Conservation (phyloP, 176 grass and related monocot species). For the Phoenix roebelenii region DNA sequence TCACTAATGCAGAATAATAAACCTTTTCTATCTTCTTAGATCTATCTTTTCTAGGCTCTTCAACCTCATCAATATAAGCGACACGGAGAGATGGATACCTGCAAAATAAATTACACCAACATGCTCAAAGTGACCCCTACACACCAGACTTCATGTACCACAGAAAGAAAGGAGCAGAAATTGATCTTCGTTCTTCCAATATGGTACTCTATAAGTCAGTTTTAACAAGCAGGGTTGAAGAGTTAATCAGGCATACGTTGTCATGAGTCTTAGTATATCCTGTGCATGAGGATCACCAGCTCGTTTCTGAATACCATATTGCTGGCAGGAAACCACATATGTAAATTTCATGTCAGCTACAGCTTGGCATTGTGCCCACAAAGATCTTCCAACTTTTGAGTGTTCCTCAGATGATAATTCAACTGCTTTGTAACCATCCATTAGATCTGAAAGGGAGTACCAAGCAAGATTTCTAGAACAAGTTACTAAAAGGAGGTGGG, state of each 20-base stretch:
- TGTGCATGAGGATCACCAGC: slow-evolving; percentile 53
- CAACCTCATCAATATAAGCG: slow-evolving; percentile 97
- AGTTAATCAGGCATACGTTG: slow-evolving; percentile 41
- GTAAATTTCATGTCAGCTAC: slow-evolving; percentile 98
- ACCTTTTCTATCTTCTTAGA: slow-evolving; percentile 79
- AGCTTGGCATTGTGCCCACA: slow-evolving; percentile 79
- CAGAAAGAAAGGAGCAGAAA: neutral
- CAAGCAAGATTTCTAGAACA: neutral
- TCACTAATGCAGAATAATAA: slow-evolving; percentile 94
- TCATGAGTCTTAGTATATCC: slow-evolving; percentile 88
- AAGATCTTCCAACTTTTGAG: slow-evolving; percentile 33
- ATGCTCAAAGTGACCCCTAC: neutral
- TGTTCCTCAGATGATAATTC: slow-evolving; percentile 58
- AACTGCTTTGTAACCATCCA: slow-evolving; percentile 81
- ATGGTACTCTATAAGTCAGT: too few species aligned
- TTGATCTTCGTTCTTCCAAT: too few species aligned
- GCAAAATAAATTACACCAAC: slow-evolving; percentile 14
- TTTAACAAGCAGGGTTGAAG: neutral
- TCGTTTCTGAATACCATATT: slow-evolving; percentile 98
- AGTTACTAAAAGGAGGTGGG: neutral
- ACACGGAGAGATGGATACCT: slow-evolving; percentile 91
- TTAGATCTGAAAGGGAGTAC: slow-evolving; percentile 54
- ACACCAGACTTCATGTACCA: neutral
- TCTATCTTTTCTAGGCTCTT: slow-evolving; percentile 49
- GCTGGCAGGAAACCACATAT: slow-evolving; percentile 91